Conservation (phyloP, 2,329 filamentous ascomycete species). For the Colletotrichum caudatum region DNA sequence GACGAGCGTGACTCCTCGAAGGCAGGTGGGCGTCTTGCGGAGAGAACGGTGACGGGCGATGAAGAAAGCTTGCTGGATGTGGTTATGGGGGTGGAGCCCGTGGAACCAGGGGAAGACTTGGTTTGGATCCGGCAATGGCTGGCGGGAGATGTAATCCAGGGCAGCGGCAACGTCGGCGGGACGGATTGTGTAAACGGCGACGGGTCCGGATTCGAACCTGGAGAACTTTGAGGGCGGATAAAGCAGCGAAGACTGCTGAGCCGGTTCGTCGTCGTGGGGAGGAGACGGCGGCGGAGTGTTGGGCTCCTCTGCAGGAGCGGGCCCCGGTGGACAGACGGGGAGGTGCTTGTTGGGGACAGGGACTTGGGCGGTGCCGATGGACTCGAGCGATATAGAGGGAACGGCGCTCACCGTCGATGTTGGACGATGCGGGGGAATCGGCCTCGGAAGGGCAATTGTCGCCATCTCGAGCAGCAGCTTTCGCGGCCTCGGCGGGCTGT, state of each 20-base stretch:
- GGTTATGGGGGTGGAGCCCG: constrained; percentile 89
- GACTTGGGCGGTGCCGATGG: constrained; percentile 50
- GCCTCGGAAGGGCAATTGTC: constrained; percentile 65
- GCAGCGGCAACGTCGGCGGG: constrained; percentile 77
- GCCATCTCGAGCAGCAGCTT: constrained; percentile 56
- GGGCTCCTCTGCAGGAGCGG: constrained; percentile 66
- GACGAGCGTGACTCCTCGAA: constrained; percentile 85
- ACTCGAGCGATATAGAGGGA: constrained; percentile 51
- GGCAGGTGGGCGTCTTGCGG: constrained; percentile 78
- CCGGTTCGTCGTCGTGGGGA: constrained; percentile 61
- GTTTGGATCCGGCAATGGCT: constrained; percentile 86
- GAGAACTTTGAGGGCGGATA: constrained; percentile 78
- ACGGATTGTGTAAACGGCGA: constrained; percentile 79
- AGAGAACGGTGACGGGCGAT: constrained; percentile 78
- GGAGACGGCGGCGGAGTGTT: constrained; percentile 73
- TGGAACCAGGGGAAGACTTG: constrained; percentile 97
- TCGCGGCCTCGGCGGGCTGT: background rate
- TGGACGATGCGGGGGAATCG: constrained; percentile 59
- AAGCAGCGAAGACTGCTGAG: constrained; percentile 75
- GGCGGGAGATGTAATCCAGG: constrained; percentile 79
- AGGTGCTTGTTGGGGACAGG: constrained; percentile 88
- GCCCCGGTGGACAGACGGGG: constrained; percentile 87
- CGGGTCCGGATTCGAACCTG: constrained; percentile 60
- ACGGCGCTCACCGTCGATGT: constrained; percentile 53
- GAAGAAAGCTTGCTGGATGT: constrained; percentile 91